Evolutionary conservation across 441 rosid species (phyloP).

Genomic region (Arabidopsis lyrata): DNA sequence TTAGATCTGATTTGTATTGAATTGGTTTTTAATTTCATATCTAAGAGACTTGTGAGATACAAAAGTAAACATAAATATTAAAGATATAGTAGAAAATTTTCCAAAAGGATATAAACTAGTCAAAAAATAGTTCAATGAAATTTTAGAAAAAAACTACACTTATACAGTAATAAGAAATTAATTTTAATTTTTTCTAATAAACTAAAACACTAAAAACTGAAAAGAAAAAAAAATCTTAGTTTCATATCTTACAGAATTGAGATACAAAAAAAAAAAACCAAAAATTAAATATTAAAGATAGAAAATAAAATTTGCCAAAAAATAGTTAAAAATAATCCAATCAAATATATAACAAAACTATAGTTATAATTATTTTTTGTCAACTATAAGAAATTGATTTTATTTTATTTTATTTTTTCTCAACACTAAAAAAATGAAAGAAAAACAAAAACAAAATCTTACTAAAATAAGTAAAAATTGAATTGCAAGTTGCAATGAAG

Average conservation of each 20-base stretch:
- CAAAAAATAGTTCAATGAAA: background rate
- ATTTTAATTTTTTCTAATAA: background rate
- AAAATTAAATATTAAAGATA: too few relatives aligned
- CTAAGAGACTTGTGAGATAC: background rate
- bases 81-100: background rate
- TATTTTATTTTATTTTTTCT: background rate
- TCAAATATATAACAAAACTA: too few relatives aligned
- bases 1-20: conserved; percentile 19
- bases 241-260: too few relatives aligned
- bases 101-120: background rate
- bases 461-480: conserved; percentile 6
- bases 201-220: too few relatives aligned
- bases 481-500: conserved; percentile 33
- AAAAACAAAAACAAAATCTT: background rate
- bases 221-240: too few relatives aligned
- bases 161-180: background rate
- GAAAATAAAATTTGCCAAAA: too few relatives aligned
- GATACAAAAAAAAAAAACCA: too few relatives aligned
- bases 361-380: too few relatives aligned
- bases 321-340: too few relatives aligned
- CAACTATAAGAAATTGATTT: background rate
- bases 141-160: background rate
- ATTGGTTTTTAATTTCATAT: background rate
- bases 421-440: background rate
- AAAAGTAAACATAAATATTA: background rate